Percentiles rank a stretch among this genome's conserved stretches.
Conservation (phyloP, 23 red algal species). For the Gracilaria vermiculophylla region DNA sequence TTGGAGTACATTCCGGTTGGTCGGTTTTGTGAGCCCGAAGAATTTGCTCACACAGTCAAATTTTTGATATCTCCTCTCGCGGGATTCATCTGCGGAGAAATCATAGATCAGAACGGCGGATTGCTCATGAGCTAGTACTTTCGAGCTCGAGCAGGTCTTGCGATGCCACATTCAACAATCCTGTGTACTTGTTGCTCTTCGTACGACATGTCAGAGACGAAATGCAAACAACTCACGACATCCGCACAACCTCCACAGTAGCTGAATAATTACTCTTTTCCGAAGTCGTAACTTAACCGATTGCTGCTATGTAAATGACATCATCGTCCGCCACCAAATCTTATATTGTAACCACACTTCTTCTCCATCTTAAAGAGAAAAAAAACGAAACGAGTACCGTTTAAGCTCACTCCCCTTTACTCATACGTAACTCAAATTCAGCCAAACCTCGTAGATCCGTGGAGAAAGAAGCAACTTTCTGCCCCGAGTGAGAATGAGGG, state of each 20-base stretch:
- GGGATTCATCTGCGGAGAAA: constrained; percentile 97
- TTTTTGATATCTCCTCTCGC: constrained; percentile 94
- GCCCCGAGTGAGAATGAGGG: no score
- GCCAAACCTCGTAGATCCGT: no score
- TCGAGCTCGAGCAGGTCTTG: neutral
- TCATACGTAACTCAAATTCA: no score
- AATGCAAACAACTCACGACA: neutral
- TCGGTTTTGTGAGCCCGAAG: constrained; percentile 94
- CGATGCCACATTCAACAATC: neutral
- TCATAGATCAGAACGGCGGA: constrained; percentile 82
- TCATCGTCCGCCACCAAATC: neutral
- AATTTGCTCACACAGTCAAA: constrained; percentile 90
- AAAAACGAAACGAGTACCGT: no score
- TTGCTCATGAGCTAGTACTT: constrained; percentile 52
- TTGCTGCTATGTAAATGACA: constrained; percentile 18
- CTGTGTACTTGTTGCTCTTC: neutral
- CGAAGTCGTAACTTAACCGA: constrained; percentile 30
- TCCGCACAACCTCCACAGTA: neutral
- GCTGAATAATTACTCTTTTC: constrained; percentile 1
- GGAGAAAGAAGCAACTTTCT: no score
- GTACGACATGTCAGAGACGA: neutral
- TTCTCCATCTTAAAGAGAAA: no score
- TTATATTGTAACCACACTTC: no score
- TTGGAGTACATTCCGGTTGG: constrained; percentile 93
- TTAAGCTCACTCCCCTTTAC: no score